Base-by-base conservation (phyloP, 495 filamentous ascomycete genomes). In the Talaromyces proteolyticus region DNA sequence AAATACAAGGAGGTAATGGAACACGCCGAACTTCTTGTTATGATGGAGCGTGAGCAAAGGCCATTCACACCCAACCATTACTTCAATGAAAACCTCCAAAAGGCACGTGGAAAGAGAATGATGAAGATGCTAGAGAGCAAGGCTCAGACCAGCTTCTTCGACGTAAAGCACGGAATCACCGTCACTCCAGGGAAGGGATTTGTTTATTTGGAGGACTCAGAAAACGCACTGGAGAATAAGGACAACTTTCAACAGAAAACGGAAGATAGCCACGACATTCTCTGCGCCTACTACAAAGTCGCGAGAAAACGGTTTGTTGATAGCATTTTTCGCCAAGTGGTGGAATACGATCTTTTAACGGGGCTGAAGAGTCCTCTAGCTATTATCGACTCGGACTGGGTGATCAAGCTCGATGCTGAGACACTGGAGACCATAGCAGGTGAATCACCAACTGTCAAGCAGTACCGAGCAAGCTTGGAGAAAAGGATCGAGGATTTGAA, bases 41-140 rank as follows among this genome's bases (percentile, higher is more conserved):
- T 59, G 1, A 65, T 79, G 18, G 79, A 85, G 54, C 60, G 69
- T 0, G 52, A 63, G 2, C 69, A 68, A 0, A 63, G 51, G 0
- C 72, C 72, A 1, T 54, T 69, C 37, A 85, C 80, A 0, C 51
- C 68, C 5, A 77, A 81, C 48, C 74, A 79, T 44, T 75, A 74
- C 44, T 75, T 84, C 52, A 75, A 64, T 42, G 66, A 72, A 3
- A 73, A 67, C 29, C 56, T 83, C 0, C 59, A 78, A 45, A 70
- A 70, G 29, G 8, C 29, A 34, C 8, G 29, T 10, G 29, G 29
- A 14, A 14, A 34, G 8, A 8, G 29, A 14, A 34, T 34, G 29
- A 14, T 14, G 8, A 34, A 34, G 14, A 10, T 14, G 4, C 29
- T 34, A 8, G 29, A 34, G 29, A 14, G 29, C 8, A 34, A 34